Evolutionary conservation across 352 stramenopile species (phyloP), one percentile per base, ranked within the genome.

Genomic region (Blastocystis sp.): DNA sequence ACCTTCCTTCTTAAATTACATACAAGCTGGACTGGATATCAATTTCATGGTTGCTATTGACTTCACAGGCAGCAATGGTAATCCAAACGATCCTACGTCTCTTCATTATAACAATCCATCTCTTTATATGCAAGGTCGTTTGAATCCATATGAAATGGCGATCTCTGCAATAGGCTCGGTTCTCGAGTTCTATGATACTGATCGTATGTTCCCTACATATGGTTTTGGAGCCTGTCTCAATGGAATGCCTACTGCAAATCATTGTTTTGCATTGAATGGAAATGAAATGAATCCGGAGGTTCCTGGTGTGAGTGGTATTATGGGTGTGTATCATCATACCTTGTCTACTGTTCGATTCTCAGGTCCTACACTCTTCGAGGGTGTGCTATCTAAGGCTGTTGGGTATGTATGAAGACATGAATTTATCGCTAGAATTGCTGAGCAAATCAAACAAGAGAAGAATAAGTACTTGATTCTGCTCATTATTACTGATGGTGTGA

Each of bases 231-330:
- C 91, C 0, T 95, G 95, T 66, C 93, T 95, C 85, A 90, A 91
- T 49, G 92, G 91, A 43, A 88, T 88, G 14, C 78, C 87, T 16
- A 90, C 92, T 14, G 92, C 96, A 29, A 88, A 92, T 51, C 94
- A 98, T 88, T 97, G 93, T 89, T 98, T 97, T 89, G 91, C 93
- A 21, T 89, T 95, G 27, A 93, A 92, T 73, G 81, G 92, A 35
- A 92, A 93, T 56, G 89, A 90, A 43, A 91, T 88, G 5, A 91
- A 93, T 39, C 91, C 91, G 3, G 92, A 94, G 86, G 92, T 94
- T 63, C 69, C 89, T 12, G 92, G 92, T 7, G 89, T 92, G 21
- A 77, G 93, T 24, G 93, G 92, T 42, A 92, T 95, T 1, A 89
- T 95, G 27, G 88, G 93, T 88, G 91, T 92, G 77, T 91, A 91